These are phyloP conservation scores for Nannochloris sp. DNA, from an alignment of 139 green algal species.

Conservation along the genomic window DNA sequence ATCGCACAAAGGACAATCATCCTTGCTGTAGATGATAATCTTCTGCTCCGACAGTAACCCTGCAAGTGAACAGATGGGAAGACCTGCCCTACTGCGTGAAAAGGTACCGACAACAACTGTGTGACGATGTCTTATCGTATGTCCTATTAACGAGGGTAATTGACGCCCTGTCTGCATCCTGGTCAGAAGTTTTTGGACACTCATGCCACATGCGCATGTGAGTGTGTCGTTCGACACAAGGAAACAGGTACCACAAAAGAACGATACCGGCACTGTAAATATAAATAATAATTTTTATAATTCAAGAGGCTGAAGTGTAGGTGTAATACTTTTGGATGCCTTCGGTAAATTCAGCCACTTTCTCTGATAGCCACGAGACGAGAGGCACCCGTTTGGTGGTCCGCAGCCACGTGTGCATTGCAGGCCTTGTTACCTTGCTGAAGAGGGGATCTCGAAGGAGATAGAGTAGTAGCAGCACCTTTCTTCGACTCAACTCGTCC, in stretches of 20 bases:
- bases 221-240: too few species aligned
- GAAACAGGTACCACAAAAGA: too few species aligned
- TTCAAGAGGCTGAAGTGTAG: constrained; percentile 7
- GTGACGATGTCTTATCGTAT: too few species aligned
- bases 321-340: constrained; percentile 9
- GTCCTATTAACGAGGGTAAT: too few species aligned
- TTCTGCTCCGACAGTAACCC: not conserved
- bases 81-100: not conserved
- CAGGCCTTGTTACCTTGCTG: not conserved
- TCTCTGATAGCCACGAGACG: not conserved
- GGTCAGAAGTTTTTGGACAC: too few species aligned
- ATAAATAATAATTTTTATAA: not conserved
- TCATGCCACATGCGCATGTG: too few species aligned
- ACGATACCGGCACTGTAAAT: too few species aligned
- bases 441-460: constrained; percentile 15
- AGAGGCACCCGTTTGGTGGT: constrained; percentile 3
- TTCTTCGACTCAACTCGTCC: constrained; percentile 15
- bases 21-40: constrained; percentile 52
- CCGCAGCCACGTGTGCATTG: not conserved
- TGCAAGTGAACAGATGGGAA: not conserved
- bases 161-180: too few species aligned
- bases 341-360: not conserved
- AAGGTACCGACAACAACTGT: too few species aligned
- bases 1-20: constrained; percentile 46
- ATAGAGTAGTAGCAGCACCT: not conserved